Evolutionary conservation across 352 stramenopile species (phyloP).

Genomic region (Globisporangium nagaii): DNA sequence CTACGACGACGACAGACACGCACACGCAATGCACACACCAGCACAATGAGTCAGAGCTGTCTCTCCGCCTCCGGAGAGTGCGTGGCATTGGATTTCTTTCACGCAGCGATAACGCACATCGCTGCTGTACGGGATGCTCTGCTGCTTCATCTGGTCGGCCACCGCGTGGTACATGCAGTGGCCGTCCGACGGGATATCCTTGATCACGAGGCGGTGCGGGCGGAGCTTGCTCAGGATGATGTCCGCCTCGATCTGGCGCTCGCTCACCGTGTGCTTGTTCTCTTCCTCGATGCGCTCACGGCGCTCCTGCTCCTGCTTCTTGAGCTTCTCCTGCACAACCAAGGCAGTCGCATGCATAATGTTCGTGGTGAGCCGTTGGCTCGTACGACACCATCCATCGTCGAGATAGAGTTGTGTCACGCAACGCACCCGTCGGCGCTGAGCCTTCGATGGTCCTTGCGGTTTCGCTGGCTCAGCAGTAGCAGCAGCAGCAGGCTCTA

Average conservation of each 20-base stretch:
- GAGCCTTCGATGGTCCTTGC: constrained; percentile 55
- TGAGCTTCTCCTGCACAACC: constrained; percentile 49
- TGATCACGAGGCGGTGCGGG: constrained; percentile 62
- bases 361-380: too few species aligned
- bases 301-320: constrained; percentile 66
- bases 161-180: constrained; percentile 98
- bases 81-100: too few species aligned
- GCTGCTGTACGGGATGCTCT: constrained; percentile 19
- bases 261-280: constrained; percentile 74
- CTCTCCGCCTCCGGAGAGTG: too few species aligned
- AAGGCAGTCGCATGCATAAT: too few species aligned
- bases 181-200: constrained; percentile 94
- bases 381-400: too few species aligned
- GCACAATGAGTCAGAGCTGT: too few species aligned
- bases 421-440: constrained; percentile 47
- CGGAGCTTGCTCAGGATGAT: constrained; percentile 59
- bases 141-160: constrained; percentile 84
- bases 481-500: constrained; percentile 1
- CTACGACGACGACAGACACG: constrained; percentile 1
- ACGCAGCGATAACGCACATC: too few species aligned
- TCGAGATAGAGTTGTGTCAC: too few species aligned
- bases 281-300: constrained; percentile 71
- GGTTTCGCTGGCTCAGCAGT: constrained; percentile 11
- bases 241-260: constrained; percentile 78
- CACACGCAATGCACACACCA: too few species aligned